Base-by-base conservation (phyloP, 2,329 filamentous ascomycete species). In the Corniculantispora saksenae region DNA sequence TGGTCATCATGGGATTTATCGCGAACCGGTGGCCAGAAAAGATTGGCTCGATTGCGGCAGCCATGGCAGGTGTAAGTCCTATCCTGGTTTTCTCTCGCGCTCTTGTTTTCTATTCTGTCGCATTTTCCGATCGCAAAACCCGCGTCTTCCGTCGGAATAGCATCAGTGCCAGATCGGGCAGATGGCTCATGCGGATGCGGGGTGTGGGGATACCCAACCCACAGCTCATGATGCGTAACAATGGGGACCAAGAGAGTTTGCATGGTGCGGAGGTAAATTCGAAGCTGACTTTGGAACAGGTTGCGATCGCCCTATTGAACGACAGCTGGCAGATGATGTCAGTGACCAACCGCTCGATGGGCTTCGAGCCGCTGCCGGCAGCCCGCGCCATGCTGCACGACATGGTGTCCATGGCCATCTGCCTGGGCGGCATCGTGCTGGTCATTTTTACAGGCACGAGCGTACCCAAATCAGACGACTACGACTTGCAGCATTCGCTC, bases 251-350 rank as follows among this genome's bases (percentile, higher is more conserved):
- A 23, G 6, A 40, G 27, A 55, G 15, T 38, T 21, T 35, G 53
- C 5, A 48, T 8, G 29, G 35, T 45, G 21, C 23, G 45, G n/a
- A 47, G 15, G 32, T 6, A 32, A 32, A 10, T 32, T 29, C 29
- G 43, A 35, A 9, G 25, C 60, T 62, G 15, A 62, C 38, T 10
- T 13, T 32, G 21, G 3, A 1, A 35, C 13, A 77, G 75, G 70
- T 70, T 29, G 68, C 70, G 57, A 69, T 77, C 19, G 72, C 77
- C 27, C 69, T 78, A 63, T 72, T 79, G 67, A 76, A 76, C 61
- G 77, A 79, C 55, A 78, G 75, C 69, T 78, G 76, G 76, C 75
- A 78, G 48, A 71, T 74, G 51, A 63, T 74, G 55, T 72, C 76
- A 3, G 67, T 74, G 17, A 68, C 70, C 7, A 72, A 77, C 29